A percentile compares a stretch with the other conserved stretches of the same genome.
phyloP scores from a whole-genome alignment of 495 filamentous ascomycete species.

The Clavariopsis aquatica region DNA sequence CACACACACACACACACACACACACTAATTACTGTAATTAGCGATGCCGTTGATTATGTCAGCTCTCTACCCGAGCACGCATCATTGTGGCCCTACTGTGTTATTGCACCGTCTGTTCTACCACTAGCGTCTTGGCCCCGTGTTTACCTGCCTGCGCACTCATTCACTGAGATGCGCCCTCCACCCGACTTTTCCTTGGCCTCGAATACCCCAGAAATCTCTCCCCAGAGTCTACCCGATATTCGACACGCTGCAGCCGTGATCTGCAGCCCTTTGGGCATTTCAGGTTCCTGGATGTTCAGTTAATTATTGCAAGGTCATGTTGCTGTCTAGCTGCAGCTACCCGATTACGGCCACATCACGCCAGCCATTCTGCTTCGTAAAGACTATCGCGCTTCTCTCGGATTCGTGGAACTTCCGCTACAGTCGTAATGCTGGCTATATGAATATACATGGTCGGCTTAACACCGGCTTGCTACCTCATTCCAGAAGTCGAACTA shows the following conservation, averaged over 20 bases:
- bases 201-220: neutral
- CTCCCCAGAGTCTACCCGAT: neutral
- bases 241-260: neutral
- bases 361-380: neutral
- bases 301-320: too few relatives aligned
- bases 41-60: too few relatives aligned
- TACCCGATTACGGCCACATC: neutral
- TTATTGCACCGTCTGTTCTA: too few relatives aligned
- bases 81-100: neutral
- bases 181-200: neutral
- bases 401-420: constrained; percentile 7
- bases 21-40: too few relatives aligned
- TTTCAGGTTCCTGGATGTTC: neutral
- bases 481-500: neutral
- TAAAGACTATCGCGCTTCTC: neutral
- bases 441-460: constrained; percentile 3
- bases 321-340: neutral
- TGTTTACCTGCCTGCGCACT: neutral
- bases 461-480: neutral
- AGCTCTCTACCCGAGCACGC: neutral
- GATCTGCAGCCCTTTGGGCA: neutral
- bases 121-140: neutral
- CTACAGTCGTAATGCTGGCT: constrained; percentile 1
- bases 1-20: too few relatives aligned
- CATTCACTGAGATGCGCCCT: neutral